These are phyloP conservation scores for Hyphopichia pseudoburtonii DNA, from an alignment of 1,139 yeast species.

Conservation along the genomic window DNA sequence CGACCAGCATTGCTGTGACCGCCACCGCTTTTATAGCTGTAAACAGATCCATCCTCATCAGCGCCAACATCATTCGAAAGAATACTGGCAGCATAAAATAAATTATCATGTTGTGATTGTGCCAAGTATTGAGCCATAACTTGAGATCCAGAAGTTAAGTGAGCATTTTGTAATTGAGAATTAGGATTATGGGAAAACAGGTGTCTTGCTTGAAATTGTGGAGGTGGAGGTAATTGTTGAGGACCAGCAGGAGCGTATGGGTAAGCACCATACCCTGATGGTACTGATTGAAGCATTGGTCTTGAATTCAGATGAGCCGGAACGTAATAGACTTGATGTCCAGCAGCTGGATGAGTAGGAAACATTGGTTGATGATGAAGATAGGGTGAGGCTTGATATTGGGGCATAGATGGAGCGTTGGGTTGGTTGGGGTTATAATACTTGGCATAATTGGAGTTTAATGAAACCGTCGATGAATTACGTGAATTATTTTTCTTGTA, in stretches of 20 bases:
- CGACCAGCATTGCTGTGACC: neutral
- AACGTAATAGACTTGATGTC: constrained; percentile 8
- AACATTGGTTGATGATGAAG: constrained; percentile 17
- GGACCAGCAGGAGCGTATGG: constrained; percentile 1
- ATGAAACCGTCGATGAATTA: constrained; percentile 26
- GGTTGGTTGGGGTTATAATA: constrained; percentile 12
- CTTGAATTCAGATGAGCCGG: constrained; percentile 10
- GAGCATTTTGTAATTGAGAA: constrained; percentile 11
- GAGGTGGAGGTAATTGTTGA: constrained; percentile 1
- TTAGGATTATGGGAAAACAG: constrained; percentile 5
- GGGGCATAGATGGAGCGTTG: no score
- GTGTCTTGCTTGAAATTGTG: constrained; percentile 7
- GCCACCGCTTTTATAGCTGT: constrained; percentile 1
- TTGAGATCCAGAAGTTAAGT: constrained; percentile 61
- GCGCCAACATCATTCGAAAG: constrained; percentile 23
- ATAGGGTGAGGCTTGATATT: constrained; percentile 17
- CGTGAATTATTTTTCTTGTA: constrained; percentile 15
- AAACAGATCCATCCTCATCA: constrained; percentile 8
- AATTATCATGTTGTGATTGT: constrained; percentile 62
- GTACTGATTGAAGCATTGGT: constrained; percentile 1
- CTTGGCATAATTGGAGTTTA: constrained; percentile 18
- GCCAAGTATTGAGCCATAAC: constrained; percentile 79
- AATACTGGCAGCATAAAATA: constrained; percentile 56
- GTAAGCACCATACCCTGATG: neutral
- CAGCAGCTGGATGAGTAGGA: neutral